These are phyloP conservation scores for Choricystis sp. DNA, from an alignment of 139 green algal genomes.

Conservation along the genomic window DNA sequence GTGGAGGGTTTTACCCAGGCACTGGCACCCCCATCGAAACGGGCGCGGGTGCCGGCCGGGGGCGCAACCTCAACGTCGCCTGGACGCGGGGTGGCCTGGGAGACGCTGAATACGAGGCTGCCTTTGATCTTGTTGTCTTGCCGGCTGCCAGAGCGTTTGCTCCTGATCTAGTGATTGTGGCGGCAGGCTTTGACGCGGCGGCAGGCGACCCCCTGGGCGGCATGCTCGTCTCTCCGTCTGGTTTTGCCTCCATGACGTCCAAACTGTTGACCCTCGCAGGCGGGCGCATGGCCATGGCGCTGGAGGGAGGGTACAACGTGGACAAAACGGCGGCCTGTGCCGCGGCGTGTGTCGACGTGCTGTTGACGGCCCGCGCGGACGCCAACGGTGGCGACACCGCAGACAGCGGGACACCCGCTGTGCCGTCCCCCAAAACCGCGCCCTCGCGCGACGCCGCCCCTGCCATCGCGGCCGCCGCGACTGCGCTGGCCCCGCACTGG, in stretches of 20 bases:
- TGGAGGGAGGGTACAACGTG: constrained; percentile 56
- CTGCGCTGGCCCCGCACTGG: background rate
- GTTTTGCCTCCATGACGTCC: constrained; percentile 34
- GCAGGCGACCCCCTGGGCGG: constrained; percentile 45
- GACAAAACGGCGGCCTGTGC: constrained; percentile 21
- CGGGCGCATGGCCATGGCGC: constrained; percentile 29
- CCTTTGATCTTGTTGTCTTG: constrained; percentile 41
- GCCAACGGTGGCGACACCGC: no score
- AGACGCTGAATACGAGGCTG: constrained; percentile 48
- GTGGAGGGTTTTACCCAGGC: constrained; percentile 34
- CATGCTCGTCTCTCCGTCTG: constrained; percentile 27
- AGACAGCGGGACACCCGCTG: no score
- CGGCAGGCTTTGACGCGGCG: constrained; percentile 59
- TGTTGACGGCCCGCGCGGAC: constrained; percentile 19
- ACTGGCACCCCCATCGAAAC: constrained; percentile 31
- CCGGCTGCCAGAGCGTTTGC: constrained; percentile 34
- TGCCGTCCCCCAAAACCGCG: no score
- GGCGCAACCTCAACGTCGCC: constrained; percentile 53
- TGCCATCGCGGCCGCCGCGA: background rate
- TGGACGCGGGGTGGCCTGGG: constrained; percentile 28
- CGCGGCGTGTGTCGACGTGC: constrained; percentile 32
- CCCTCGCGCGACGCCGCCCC: background rate
- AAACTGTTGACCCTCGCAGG: constrained; percentile 15
- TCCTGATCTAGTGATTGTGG: constrained; percentile 50
- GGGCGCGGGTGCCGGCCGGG: constrained; percentile 22